Evolutionary conservation across 1,139 yeast genomes (phyloP).

Genomic region (Kluyveromyces marxianus): DNA sequence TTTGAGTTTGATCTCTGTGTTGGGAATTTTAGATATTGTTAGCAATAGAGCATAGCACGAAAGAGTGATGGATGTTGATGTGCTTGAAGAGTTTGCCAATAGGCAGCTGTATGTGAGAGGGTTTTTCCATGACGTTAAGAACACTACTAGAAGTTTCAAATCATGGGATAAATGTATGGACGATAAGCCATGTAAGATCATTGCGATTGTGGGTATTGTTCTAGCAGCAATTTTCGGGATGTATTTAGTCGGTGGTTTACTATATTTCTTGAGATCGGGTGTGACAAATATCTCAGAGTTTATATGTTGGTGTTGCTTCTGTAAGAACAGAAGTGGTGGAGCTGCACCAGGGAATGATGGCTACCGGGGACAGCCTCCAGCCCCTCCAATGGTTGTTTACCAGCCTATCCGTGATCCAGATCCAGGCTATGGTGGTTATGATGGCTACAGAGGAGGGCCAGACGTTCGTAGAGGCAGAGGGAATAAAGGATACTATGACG

Average conservation of each 20-base stretch:
- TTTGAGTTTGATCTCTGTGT: too few relatives aligned
- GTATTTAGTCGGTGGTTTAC: slow-evolving; percentile 35
- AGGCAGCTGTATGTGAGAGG: slow-evolving; percentile 2
- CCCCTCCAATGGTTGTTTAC: slow-evolving; percentile 22
- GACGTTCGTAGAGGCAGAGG: slow-evolving; percentile 8
- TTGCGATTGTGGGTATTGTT: slow-evolving; percentile 68
- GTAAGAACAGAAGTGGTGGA: slow-evolving; percentile 8
- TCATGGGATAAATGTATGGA: slow-evolving; percentile 78
- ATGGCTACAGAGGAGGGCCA: not conserved
- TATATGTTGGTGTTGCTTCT: slow-evolving; percentile 38
- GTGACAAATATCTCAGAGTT: slow-evolving; percentile 32
- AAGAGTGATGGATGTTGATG: not conserved
- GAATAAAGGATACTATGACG: slow-evolving; percentile 18
- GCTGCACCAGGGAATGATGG: slow-evolving; percentile 9
- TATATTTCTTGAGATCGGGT: slow-evolving; percentile 38
- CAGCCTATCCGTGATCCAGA: slow-evolving; percentile 28
- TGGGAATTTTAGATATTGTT: too few relatives aligned
- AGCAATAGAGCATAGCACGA: not conserved
- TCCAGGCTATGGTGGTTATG: slow-evolving; percentile 12
- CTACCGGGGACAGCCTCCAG: slow-evolving; percentile 5
- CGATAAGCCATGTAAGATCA: slow-evolving; percentile 63
- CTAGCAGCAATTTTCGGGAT: slow-evolving; percentile 39
- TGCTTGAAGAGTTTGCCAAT: not conserved
- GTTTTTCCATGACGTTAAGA: slow-evolving; percentile 17
- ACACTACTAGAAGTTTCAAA: slow-evolving; percentile 51